A percentile compares a stretch with the other conserved stretches of the same genome.
Conservation (phyloP, 257 asterid genomes). For the Anisodus acutangulus region DNA sequence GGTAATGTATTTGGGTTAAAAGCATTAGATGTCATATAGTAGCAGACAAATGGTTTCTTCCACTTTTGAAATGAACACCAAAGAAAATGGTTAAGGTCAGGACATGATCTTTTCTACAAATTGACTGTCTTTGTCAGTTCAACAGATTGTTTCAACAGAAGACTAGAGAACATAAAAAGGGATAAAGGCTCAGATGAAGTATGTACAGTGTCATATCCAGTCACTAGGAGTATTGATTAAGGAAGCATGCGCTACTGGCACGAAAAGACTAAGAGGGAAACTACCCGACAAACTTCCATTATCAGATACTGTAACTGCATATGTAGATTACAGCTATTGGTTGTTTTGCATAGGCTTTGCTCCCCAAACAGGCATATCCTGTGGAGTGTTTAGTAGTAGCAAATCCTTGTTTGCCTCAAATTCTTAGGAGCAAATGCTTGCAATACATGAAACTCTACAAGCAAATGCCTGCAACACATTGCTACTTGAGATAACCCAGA, state of each 20-base stretch:
- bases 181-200: not conserved
- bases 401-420: not conserved
- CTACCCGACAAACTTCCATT: not conserved
- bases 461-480: slow-evolving; percentile 4
- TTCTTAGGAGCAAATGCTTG: not conserved
- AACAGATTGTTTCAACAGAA: not conserved
- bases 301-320: not conserved
- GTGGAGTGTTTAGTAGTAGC: not conserved
- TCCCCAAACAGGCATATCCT: not conserved
- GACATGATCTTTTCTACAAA: slow-evolving; percentile 17
- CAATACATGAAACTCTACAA: slow-evolving; percentile 8
- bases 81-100: not conserved
- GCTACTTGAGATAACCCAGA: not conserved
- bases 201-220: slow-evolving; percentile 7
- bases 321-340: slow-evolving; percentile 21
- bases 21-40: not conserved
- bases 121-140: not conserved
- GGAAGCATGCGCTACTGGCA: not conserved
- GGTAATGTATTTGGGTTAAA: not conserved
- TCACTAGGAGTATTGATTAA: not conserved
- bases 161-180: not conserved
- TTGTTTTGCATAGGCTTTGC: not conserved
- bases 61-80: not conserved
- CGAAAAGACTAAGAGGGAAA: not conserved
- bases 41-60: slow-evolving; percentile 1